phyloP scores from a whole-genome alignment of 257 asterid genomes.

The Nicotiana paniculata region DNA sequence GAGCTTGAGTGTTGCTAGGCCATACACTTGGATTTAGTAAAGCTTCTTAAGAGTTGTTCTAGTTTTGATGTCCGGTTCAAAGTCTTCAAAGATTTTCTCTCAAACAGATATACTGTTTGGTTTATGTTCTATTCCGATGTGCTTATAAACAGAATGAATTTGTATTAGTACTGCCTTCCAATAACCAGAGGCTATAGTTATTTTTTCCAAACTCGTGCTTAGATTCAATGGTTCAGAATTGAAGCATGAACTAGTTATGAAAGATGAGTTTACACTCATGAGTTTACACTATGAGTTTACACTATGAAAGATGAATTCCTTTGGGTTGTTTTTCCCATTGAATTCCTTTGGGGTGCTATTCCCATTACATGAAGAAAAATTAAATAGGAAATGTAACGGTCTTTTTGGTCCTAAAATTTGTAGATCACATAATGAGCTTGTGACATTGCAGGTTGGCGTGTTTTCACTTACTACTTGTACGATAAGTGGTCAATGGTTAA shows the following conservation, averaged over 20 bases:
- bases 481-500: not conserved
- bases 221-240: not conserved
- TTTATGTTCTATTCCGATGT: not conserved
- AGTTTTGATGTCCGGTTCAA: not conserved
- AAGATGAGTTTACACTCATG: not conserved
- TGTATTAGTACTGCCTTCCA: not conserved
- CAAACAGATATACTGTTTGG: not conserved
- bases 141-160: not conserved
- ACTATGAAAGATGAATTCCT: not conserved
- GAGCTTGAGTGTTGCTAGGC: not conserved
- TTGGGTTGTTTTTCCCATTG: not conserved
- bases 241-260: not conserved
- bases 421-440: not conserved
- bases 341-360: not conserved
- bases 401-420: not conserved
- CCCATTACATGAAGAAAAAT: not conserved
- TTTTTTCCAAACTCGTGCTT: not conserved
- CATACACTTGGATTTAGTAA: not conserved
- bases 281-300: too few relatives aligned
- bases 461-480: not conserved
- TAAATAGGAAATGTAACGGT: not conserved
- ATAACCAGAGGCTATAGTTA: not conserved
- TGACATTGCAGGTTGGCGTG: not conserved
- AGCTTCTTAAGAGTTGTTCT: constrained; percentile 4
- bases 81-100: not conserved